These are phyloP conservation scores for Epicoccum sorghinum DNA, from an alignment of 2,329 filamentous ascomycete genomes.

Conservation along the genomic window DNA sequence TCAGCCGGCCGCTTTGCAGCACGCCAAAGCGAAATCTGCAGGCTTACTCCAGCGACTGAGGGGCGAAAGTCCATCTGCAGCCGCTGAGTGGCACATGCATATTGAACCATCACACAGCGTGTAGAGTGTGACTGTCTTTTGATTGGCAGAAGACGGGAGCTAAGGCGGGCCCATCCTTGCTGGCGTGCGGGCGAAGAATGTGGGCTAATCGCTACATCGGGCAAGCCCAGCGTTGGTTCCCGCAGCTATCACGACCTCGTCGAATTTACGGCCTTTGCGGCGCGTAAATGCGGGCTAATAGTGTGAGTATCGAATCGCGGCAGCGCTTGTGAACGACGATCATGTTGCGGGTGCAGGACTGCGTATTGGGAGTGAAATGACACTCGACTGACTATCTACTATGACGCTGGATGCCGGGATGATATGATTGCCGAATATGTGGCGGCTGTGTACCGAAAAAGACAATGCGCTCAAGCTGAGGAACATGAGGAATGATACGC, in stretches of 20 bases:
- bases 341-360: slow-evolving; percentile 1
- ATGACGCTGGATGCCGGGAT: slow-evolving; percentile 4
- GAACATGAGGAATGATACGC: slow-evolving; percentile 5
- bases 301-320: slow-evolving; percentile 29
- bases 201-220: neutral
- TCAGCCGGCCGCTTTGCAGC: slow-evolving; percentile 20
- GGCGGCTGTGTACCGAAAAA: slow-evolving; percentile 9
- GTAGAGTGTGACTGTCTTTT: slow-evolving; percentile 33
- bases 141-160: slow-evolving; percentile 12
- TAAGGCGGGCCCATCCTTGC: slow-evolving; percentile 8
- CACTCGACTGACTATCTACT: slow-evolving; percentile 19
- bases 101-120: slow-evolving; percentile 38
- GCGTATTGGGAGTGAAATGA: slow-evolving; percentile 19
- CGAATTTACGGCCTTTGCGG: slow-evolving; percentile 30
- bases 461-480: slow-evolving; percentile 5
- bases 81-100: slow-evolving; percentile 41
- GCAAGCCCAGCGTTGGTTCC: slow-evolving; percentile 15
- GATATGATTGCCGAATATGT: slow-evolving; percentile 4
- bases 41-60: slow-evolving; percentile 21
- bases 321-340: slow-evolving; percentile 21
- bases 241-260: slow-evolving; percentile 12
- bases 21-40: slow-evolving; percentile 17
- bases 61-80: slow-evolving; percentile 34
- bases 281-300: slow-evolving; percentile 34
- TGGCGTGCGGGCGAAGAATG: slow-evolving; percentile 7